Evolutionary conservation across 345 rosid genomes (phyloP).

Genomic region (Citrus sinensis): DVS_A1.0 CM039163.1:3097501-3098000

Average conservation of each 20-base stretch:
- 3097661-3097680: neutral
- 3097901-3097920: neutral
- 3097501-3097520: neutral
- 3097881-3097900: neutral
- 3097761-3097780: neutral
- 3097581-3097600: neutral
- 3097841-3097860: neutral
- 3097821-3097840: neutral
- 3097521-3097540: neutral
- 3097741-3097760: neutral
- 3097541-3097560: neutral
- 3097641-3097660: neutral
- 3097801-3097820: neutral
- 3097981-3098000: conserved; percentile 98
- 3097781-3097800: neutral
- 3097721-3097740: neutral
- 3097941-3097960: conserved; percentile 33
- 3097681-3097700: neutral
- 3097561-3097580: neutral
- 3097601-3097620: neutral
- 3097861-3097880: neutral
- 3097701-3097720: neutral
- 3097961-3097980: conserved; percentile 99
- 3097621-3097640: neutral
- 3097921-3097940: neutral